A percentile compares a stretch with the other conserved stretches of the same genome.
Evolutionary conservation across 2,329 filamentous ascomycete genomes (phyloP).

Genomic region (Pseudogymnoascus sp.): DNA sequence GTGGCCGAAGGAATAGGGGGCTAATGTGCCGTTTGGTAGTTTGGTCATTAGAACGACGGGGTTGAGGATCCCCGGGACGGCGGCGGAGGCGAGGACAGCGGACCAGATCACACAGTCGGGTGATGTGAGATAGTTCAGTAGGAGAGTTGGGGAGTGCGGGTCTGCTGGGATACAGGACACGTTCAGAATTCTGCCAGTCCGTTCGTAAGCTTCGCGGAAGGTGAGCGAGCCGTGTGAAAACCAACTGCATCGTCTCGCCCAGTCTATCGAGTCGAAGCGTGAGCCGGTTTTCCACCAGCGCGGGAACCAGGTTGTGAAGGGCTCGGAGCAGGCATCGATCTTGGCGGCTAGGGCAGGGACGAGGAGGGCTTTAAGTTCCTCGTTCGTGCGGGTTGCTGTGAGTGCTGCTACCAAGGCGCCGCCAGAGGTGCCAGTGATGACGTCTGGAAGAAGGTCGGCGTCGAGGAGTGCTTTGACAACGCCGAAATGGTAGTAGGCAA

Average conservation of each 20-base stretch:
- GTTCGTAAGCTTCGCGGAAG: slow-evolving; percentile 87
- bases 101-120: slow-evolving; percentile 99
- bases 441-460: slow-evolving; percentile 74
- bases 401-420: slow-evolving; percentile 84
- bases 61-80: slow-evolving; percentile 91
- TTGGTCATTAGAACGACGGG: slow-evolving; percentile 93
- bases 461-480: slow-evolving; percentile 85
- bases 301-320: slow-evolving; percentile 63
- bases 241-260: slow-evolving; percentile 80
- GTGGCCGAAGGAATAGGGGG: slow-evolving; percentile 92
- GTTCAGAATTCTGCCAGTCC: slow-evolving; percentile 89
- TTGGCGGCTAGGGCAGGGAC: slow-evolving; percentile 77
- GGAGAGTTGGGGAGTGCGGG: slow-evolving; percentile 79
- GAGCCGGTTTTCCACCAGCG: slow-evolving; percentile 92
- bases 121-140: slow-evolving; percentile 90
- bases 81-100: slow-evolving; percentile 86
- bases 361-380: slow-evolving; percentile 76
- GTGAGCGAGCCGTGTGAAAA: slow-evolving; percentile 87
- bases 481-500: slow-evolving; percentile 95
- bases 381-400: slow-evolving; percentile 81
- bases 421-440: slow-evolving; percentile 94
- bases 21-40: slow-evolving; percentile 64
- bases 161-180: slow-evolving; percentile 94
- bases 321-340: slow-evolving; percentile 79
- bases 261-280: slow-evolving; percentile 86